Percentiles rank a stretch among this genome's conserved stretches.
Evolutionary conservation across 345 rosid genomes (phyloP).

Genomic region (Citrus cavaleriei): DNA sequence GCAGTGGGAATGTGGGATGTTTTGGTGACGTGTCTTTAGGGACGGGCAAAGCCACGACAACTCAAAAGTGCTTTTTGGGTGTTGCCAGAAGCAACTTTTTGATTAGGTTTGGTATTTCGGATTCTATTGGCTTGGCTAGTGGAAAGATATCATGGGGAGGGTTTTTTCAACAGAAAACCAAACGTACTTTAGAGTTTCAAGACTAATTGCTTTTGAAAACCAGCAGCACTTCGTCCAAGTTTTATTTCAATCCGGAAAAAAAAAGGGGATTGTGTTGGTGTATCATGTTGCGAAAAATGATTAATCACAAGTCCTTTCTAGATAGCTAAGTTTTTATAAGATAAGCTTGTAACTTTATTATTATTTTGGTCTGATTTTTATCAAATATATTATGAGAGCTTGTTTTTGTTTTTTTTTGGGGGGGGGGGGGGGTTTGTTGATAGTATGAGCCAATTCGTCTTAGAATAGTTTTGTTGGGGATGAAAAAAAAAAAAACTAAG

Average conservation of each 20-base stretch:
- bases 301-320: background rate
- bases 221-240: background rate
- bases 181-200: background rate
- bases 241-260: background rate
- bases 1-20: background rate
- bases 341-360: background rate
- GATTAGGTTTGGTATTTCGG: background rate
- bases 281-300: background rate
- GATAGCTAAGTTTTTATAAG: background rate
- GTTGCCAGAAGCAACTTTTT: conserved; percentile 8
- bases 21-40: background rate
- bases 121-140: background rate
- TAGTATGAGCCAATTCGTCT: too few relatives aligned
- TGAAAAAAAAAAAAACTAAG: too few relatives aligned
- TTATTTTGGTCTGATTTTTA: too few relatives aligned
- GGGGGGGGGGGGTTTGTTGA: too few relatives aligned
- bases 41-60: background rate
- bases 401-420: too few relatives aligned
- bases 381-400: too few relatives aligned
- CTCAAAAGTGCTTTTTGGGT: conserved; percentile 1
- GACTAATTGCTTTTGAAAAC: background rate
- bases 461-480: too few relatives aligned
- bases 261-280: background rate
- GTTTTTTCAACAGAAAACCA: background rate
- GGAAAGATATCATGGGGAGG: background rate